Evolutionary conservation across 192 early-diverging fungal genomes (phyloP).

Genomic region (Coemansia aciculifera): DNA sequence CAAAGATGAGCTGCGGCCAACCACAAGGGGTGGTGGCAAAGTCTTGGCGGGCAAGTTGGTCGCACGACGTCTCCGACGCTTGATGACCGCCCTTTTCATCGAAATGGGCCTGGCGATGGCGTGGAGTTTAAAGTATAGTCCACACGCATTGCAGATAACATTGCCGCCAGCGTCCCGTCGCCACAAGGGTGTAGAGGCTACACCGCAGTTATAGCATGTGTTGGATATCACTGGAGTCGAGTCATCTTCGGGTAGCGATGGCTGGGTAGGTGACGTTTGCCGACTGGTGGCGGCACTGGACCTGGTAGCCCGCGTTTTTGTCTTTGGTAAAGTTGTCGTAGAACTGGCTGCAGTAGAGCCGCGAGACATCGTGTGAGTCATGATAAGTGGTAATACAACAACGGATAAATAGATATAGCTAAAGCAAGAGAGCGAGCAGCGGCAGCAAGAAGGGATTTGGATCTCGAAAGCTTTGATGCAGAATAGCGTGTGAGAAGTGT

Average conservation of each 20-base stretch:
- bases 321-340: neutral
- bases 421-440: neutral
- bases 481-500: constrained; percentile 3
- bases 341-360: neutral
- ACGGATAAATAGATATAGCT: neutral
- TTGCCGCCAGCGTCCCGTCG: constrained; percentile 83
- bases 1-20: constrained; percentile 42
- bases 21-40: neutral
- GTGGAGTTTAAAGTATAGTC: constrained; percentile 94
- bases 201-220: constrained; percentile 77
- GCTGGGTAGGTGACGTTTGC: neutral
- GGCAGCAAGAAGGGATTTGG: neutral
- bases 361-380: constrained; percentile 4
- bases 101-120: constrained; percentile 81
- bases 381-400: neutral
- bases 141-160: constrained; percentile 96
- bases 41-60: constrained; percentile 6
- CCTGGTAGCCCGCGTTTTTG: constrained; percentile 2
- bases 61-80: constrained; percentile 1
- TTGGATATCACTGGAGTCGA: neutral
- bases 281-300: neutral
- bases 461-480: constrained; percentile 8
- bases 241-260: neutral
- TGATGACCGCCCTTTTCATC: constrained; percentile 85
- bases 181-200: constrained; percentile 92